Conservation (phyloP, 2,329 filamentous ascomycete genomes). For the Colletotrichum kahawae region DNA sequence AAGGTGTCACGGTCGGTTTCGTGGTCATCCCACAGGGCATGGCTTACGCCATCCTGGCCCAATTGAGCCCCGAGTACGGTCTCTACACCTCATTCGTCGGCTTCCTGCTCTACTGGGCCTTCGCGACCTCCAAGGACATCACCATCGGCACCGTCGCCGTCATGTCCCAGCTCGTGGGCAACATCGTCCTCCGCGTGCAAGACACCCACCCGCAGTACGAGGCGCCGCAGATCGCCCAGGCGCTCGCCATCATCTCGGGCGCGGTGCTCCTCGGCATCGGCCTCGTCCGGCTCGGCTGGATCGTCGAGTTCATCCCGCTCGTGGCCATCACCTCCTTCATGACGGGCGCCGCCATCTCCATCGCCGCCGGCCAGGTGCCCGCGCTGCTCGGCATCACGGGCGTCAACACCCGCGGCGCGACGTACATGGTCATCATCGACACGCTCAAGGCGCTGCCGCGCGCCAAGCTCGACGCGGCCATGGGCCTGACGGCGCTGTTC, state of each 20-base stretch:
- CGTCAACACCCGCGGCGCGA: constrained; percentile 49
- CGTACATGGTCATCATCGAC: constrained; percentile 51
- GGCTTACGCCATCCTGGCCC: constrained; percentile 77
- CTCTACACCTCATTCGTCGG: constrained; percentile 86
- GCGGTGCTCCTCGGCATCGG: constrained; percentile 49
- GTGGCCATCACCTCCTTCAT: constrained; percentile 56
- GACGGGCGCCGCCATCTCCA: constrained; percentile 54
- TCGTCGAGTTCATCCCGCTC: constrained; percentile 57
- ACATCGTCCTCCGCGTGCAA: constrained; percentile 45
- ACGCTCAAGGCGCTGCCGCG: constrained; percentile 42
- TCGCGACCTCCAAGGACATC: constrained; percentile 85
- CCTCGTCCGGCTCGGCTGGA: constrained; percentile 51
- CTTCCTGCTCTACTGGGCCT: constrained; percentile 81
- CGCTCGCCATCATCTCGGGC: constrained; percentile 50
- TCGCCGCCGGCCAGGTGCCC: constrained; percentile 53
- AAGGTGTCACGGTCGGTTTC: constrained; percentile 68
- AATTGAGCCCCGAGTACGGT: constrained; percentile 71
- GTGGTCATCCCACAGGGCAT: constrained; percentile 82
- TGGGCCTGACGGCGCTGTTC: constrained; percentile 70
- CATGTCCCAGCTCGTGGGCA: constrained; percentile 55
- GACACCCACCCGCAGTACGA: constrained; percentile 36
- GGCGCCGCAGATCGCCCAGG: constrained; percentile 46
- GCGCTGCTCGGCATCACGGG: constrained; percentile 45
- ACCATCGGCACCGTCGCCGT: constrained; percentile 67
- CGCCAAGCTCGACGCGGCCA: constrained; percentile 69